Evolutionary conservation across 441 rosid species (phyloP).

Genomic region (Hypseocharis bilobata): DNA sequence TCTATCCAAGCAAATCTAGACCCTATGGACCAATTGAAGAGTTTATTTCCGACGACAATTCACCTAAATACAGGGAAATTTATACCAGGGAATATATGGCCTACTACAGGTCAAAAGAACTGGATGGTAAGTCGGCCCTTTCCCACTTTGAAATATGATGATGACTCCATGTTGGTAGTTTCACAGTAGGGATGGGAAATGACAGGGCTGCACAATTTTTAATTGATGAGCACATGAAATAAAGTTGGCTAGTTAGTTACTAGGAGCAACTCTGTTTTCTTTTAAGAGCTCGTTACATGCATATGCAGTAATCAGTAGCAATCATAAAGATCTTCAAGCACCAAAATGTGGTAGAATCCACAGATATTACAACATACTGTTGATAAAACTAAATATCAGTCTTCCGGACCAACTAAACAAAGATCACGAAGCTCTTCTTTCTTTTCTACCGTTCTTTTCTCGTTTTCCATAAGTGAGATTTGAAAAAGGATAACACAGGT

Average conservation of each 20-base stretch:
- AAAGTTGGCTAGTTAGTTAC: not conserved
- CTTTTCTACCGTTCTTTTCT: too few species aligned
- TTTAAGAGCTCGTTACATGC: not conserved
- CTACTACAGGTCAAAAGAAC: conserved; percentile 30
- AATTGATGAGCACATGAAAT: not conserved
- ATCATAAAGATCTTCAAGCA: too few species aligned
- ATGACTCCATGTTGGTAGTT: not conserved
- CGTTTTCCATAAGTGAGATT: too few species aligned
- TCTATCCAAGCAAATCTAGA: conserved; percentile 32
- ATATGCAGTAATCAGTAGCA: too few species aligned
- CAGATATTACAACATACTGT: too few species aligned
- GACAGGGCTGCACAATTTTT: too few species aligned
- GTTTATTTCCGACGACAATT: conserved; percentile 24
- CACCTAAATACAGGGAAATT: conserved; percentile 31
- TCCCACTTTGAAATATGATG: conserved; percentile 23
- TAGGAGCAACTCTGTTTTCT: not conserved
- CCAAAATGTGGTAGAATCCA: too few species aligned
- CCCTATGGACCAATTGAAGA: conserved; percentile 31
- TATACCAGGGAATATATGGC: conserved; percentile 24
- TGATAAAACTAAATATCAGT: too few species aligned
- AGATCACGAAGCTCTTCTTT: too few species aligned
- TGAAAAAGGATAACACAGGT: too few species aligned
- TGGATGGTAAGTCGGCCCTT: conserved; percentile 29
- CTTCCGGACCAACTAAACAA: too few species aligned
- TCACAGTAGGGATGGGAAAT: too few species aligned